Evolutionary conservation across 1,284 basidiomycete genomes (phyloP).

Genomic region (Thecaphora thlaspeos): DNA sequence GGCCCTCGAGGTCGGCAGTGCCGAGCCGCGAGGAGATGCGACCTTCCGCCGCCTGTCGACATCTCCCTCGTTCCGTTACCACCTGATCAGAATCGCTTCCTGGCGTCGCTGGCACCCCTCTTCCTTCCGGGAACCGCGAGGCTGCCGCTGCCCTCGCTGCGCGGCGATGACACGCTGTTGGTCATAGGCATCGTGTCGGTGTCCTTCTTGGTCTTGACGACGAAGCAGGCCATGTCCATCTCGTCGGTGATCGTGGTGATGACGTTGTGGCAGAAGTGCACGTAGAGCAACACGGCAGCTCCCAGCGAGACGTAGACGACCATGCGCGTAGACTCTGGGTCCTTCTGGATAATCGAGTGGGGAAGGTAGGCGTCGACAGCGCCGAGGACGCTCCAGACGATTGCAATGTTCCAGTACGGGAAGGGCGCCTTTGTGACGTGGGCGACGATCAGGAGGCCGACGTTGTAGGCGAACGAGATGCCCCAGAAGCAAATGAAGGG

Average conservation of each 20-base stretch:
- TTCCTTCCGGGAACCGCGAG: not conserved
- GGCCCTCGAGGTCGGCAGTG: too few species aligned
- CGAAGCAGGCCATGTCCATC: slow-evolving; percentile 39
- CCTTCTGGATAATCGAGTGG: slow-evolving; percentile 69
- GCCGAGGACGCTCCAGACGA: slow-evolving; percentile 76
- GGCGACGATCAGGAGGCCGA: slow-evolving; percentile 87
- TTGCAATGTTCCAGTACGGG: slow-evolving; percentile 82
- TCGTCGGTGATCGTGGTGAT: slow-evolving; percentile 51
- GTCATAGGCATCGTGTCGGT: not conserved
- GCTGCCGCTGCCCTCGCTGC: not conserved
- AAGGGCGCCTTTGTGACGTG: slow-evolving; percentile 84
- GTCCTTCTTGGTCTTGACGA: slow-evolving; percentile 10
- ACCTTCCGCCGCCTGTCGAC: too few species aligned
- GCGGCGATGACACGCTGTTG: not conserved
- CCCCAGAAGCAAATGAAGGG: slow-evolving; percentile 90
- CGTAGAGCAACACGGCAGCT: slow-evolving; percentile 71
- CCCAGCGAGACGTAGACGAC: slow-evolving; percentile 71
- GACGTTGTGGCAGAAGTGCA: slow-evolving; percentile 65
- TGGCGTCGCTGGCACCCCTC: not conserved
- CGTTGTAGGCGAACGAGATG: slow-evolving; percentile 71
- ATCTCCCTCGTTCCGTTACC: not conserved
- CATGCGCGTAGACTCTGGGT: slow-evolving; percentile 65
- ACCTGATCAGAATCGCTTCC: not conserved
- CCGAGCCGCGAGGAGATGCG: too few species aligned
- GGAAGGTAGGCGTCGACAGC: slow-evolving; percentile 68